Evolutionary conservation across 1,284 basidiomycete genomes (phyloP), one percentile per base, ranked within the genome.

Genomic region (Boletus sp.): DNA sequence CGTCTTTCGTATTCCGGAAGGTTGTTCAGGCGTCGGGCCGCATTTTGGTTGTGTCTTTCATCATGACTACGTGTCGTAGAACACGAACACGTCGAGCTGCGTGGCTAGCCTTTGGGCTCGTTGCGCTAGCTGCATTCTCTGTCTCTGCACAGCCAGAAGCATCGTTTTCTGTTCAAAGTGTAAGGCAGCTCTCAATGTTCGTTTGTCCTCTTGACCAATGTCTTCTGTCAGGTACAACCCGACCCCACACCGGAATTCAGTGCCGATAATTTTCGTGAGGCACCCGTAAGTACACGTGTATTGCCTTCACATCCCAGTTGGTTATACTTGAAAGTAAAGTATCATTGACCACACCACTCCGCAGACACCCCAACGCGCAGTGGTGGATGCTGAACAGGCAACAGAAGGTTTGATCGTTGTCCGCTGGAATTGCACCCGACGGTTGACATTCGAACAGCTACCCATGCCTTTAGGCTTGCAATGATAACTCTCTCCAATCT

Each of bases 381-480:
- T 50, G 37, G 50, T 46, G 53, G 64, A 77, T 29, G 60, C 73
- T 36, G 79, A 82, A 59, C 79, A 78, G 58, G 74, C 71, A 51
- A 73, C 75, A 18, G 84, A 85, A 77, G 82, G 82, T 84, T 53
- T 50, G 67, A 22, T 47, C 15, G 4, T 1, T 45, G 9, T 59
- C 55, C 33, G 5, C 33, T 45, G 45, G n/a, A 20, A 4, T 27
- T 31, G 20, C 27, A 20, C 20, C n/a, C 37, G 18, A 58, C 18
- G 3, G 39, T 47, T 62, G n/a, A 69, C 56, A 15, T 31, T 44
- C 20, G 18, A 56, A 44, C 56, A 90, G 89, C 88, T 60, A 73
- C 80, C 27, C 82, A 85, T 61, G 88, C 88, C 12, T 90, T 88
- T 73, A 86, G 81, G 68, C 84, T 88, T 71, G 89, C 89, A 13